Evolutionary conservation across 345 rosid species (phyloP).

Genomic region (Syzygium aqueum): DNA sequence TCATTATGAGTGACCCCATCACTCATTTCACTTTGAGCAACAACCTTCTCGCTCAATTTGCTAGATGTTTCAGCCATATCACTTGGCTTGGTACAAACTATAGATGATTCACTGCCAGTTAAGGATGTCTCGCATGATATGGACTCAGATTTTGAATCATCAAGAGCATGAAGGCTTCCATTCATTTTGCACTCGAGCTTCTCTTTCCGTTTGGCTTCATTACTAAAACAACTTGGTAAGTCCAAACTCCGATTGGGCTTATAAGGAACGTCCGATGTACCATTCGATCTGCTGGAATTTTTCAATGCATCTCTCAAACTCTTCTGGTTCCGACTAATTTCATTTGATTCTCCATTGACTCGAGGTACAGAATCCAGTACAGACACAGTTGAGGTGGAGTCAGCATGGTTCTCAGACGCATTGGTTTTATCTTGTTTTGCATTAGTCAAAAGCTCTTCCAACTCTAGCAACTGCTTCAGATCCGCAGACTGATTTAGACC

Average conservation of each 20-base stretch:
- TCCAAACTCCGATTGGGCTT: conserved; percentile 23
- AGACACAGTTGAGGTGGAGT: conserved; percentile 16
- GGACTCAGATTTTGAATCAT: conserved; percentile 22
- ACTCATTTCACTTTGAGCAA: conserved; percentile 19
- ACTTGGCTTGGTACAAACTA: conserved; percentile 23
- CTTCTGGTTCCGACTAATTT: conserved; percentile 6
- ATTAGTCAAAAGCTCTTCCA: conserved; percentile 59
- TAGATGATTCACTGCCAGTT: conserved; percentile 24
- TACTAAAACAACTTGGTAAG: conserved; percentile 15
- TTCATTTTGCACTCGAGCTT: conserved; percentile 24
- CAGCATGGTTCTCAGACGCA: conserved; percentile 12
- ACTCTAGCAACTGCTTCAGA: conserved; percentile 82
- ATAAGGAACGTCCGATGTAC: conserved; percentile 21
- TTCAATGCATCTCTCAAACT: conserved; percentile 13
- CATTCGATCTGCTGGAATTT: conserved; percentile 11
- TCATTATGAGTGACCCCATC: conserved; percentile 29
- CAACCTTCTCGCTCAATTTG: conserved; percentile 27
- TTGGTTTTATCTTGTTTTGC: conserved; percentile 40
- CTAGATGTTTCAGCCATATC: conserved; percentile 29
- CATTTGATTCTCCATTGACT: conserved; percentile 27
- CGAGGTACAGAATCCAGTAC: conserved; percentile 25
- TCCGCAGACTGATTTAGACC: conserved; percentile 66
- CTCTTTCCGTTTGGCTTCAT: conserved; percentile 23
- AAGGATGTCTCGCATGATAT: conserved; percentile 19
- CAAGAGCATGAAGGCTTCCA: conserved; percentile 20